phyloP scores from a whole-genome alignment of 176 grass and related monocot species.

The Neostapfia colusana region DNA sequence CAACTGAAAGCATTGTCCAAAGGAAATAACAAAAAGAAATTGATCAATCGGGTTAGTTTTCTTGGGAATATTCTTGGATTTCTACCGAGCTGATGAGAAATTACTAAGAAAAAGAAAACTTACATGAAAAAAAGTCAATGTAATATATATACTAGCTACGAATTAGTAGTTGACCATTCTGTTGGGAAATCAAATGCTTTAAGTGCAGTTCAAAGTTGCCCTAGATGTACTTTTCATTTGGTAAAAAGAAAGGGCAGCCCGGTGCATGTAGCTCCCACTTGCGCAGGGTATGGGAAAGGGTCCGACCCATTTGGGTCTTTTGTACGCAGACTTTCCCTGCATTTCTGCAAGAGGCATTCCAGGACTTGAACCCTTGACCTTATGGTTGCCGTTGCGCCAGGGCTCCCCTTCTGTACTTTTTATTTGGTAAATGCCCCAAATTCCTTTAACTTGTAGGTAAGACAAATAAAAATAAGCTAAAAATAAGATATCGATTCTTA shows the following conservation, averaged over 20 bases:
- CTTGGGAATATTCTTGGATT: not conserved
- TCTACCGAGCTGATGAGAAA: not conserved
- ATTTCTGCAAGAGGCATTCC: no score
- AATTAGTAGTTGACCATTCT: not conserved
- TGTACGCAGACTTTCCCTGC: no score
- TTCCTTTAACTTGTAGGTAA: not conserved
- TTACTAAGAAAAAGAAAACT: not conserved
- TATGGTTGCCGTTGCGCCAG: no score
- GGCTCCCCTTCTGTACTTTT: slow-evolving; percentile 23
- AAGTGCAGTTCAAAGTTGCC: not conserved
- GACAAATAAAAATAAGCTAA: not conserved
- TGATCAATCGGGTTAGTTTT: slow-evolving; percentile 4
- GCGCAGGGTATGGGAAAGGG: no score
- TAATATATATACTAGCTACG: slow-evolving; percentile 3
- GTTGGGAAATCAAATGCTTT: slow-evolving; percentile 5
- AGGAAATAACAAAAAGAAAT: slow-evolving; percentile 8
- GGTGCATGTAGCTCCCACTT: no score
- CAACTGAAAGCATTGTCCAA: slow-evolving; percentile 5
- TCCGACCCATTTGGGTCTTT: no score
- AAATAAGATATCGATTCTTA: not conserved
- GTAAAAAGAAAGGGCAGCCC: no score
- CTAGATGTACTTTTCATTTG: no score
- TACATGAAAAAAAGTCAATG: not conserved
- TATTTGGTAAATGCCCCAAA: slow-evolving; percentile 10
- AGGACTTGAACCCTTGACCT: no score